Conservation (phyloP, 2,329 filamentous ascomycete species). For the Cladosporium sp. region DNA sequence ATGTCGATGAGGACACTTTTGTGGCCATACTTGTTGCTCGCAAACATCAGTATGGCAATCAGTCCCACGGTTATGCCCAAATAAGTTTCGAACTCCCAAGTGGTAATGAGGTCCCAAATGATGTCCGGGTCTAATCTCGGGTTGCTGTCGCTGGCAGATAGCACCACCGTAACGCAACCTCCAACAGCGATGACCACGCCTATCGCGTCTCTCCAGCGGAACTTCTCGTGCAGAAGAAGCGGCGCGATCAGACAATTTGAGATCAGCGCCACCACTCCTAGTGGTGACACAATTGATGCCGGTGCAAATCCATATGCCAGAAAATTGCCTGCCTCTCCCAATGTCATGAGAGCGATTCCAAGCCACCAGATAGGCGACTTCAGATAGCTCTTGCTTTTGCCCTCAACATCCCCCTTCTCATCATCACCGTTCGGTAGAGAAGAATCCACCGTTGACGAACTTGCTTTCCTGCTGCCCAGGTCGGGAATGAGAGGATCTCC, state of each 20-base stretch:
- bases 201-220: conserved; percentile 80
- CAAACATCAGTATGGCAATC: conserved; percentile 77
- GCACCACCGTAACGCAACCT: conserved; percentile 87
- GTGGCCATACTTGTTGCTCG: conserved; percentile 80
- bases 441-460: conserved; percentile 36
- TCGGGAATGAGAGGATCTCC: conserved; percentile 57
- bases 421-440: conserved; percentile 24
- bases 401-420: conserved; percentile 42
- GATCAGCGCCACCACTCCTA: conserved; percentile 94
- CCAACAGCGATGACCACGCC: conserved; percentile 85
- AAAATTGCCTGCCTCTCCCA: conserved; percentile 95
- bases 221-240: conserved; percentile 86
- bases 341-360: conserved; percentile 86
- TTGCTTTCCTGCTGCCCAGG: conserved; percentile 50
- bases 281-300: conserved; percentile 92
- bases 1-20: conserved; percentile 88
- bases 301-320: conserved; percentile 96
- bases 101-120: conserved; percentile 85
- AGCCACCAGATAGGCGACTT: conserved; percentile 95
- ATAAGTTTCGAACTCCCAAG: conserved; percentile 89
- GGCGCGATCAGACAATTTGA: conserved; percentile 98
- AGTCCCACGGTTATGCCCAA: conserved; percentile 72
- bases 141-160: conserved; percentile 87
- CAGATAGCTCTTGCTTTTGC: conserved; percentile 72
- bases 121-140: conserved; percentile 87